phyloP scores from a whole-genome alignment of 129 eudicot genomes.

The Oenanthe sinensis region DNA sequence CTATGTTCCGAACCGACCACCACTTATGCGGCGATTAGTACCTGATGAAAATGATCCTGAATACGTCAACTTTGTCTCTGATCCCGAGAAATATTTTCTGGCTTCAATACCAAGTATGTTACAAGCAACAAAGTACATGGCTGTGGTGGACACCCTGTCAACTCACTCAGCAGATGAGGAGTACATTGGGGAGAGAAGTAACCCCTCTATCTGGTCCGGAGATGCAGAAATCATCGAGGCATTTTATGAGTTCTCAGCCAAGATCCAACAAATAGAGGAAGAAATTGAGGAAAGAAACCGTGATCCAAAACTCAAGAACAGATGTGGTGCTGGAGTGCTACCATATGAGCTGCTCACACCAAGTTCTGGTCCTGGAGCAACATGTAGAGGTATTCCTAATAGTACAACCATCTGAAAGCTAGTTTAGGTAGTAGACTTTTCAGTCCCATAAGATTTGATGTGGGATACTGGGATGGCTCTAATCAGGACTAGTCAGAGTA shows the following conservation, averaged over 20 bases:
- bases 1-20: constrained; percentile 88
- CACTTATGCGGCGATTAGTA: constrained; percentile 65
- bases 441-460: neutral
- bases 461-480: neutral
- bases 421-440: neutral
- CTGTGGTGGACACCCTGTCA: constrained; percentile 87
- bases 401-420: constrained; percentile 59
- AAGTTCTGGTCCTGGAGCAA: constrained; percentile 83
- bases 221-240: constrained; percentile 68
- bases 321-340: constrained; percentile 97
- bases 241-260: constrained; percentile 68
- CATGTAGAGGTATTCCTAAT: constrained; percentile 96
- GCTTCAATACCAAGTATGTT: constrained; percentile 65
- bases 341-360: constrained; percentile 93
- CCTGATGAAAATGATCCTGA: constrained; percentile 83
- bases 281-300: constrained; percentile 63
- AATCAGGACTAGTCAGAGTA: neutral
- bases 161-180: constrained; percentile 98
- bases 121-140: constrained; percentile 84
- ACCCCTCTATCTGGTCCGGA: constrained; percentile 75
- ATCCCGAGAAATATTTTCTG: constrained; percentile 75
- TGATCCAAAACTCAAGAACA: constrained; percentile 52
- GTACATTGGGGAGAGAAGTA: constrained; percentile 78
- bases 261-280: constrained; percentile 56
- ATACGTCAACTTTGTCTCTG: constrained; percentile 44